A percentile compares a stretch with the other conserved stretches of the same genome.
Conservation (phyloP, 2,329 filamentous ascomycete genomes). For the Ampelomyces quisqualis region DNA sequence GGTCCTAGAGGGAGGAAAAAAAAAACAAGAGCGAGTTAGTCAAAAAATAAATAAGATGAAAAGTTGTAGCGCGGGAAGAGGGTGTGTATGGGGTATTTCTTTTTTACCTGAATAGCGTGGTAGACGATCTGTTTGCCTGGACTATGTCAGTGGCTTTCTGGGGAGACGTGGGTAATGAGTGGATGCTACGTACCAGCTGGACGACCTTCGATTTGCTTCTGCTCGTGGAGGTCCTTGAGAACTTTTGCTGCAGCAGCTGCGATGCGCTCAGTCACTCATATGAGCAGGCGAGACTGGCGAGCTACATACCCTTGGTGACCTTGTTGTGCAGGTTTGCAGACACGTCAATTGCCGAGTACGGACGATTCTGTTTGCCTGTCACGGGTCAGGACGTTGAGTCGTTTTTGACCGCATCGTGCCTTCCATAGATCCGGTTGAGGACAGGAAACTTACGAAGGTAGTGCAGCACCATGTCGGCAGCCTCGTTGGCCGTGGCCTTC, state of each 20-base stretch:
- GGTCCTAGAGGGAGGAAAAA: constrained; percentile 47
- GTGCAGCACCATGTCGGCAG: constrained; percentile 49
- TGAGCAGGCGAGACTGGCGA: not conserved
- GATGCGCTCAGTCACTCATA: constrained; percentile 12
- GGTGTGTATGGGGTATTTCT: not conserved
- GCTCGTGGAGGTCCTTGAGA: constrained; percentile 63
- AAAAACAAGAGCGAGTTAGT: no score
- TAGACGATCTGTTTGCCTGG: constrained; percentile 64
- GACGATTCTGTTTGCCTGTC: constrained; percentile 55
- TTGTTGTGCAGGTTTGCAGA: constrained; percentile 63
- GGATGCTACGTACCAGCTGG: constrained; percentile 48
- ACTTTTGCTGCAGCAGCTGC: constrained; percentile 60
- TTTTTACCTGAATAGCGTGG: constrained; percentile 52
- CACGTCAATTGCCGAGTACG: constrained; percentile 60
- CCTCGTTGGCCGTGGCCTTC: constrained; percentile 39
- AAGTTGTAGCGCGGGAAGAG: not conserved
- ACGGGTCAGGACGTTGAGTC: constrained; percentile 8
- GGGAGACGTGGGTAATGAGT: not conserved
- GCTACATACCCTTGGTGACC: constrained; percentile 54
- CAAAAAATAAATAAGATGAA: not conserved
- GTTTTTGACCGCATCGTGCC: not conserved
- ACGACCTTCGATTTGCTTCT: constrained; percentile 59
- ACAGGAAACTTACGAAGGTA: constrained; percentile 51
- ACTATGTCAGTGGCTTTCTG: constrained; percentile 4
- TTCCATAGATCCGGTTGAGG: not conserved